Conservation (phyloP, 306 rosid species). For the Malus sieversii region DNA sequence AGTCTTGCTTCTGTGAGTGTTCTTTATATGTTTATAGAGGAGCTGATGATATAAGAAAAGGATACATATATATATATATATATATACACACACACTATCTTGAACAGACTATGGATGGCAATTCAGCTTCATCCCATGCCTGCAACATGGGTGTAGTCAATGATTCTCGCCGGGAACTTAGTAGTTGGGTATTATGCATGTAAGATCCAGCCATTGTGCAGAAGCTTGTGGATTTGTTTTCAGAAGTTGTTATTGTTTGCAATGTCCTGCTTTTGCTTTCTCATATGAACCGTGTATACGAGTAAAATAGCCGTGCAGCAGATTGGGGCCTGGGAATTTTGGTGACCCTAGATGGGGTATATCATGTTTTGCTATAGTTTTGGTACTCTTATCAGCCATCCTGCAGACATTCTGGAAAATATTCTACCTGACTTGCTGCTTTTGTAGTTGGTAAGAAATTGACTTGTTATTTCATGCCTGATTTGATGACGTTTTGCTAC, state of each 20-base stretch:
- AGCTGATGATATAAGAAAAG: background rate
- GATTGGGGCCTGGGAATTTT: slow-evolving; percentile 69
- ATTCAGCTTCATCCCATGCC: slow-evolving; percentile 23
- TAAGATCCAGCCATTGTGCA: slow-evolving; percentile 42
- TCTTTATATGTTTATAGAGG: background rate
- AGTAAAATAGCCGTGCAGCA: slow-evolving; percentile 65
- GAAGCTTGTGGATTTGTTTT: slow-evolving; percentile 58
- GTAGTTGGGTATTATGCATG: slow-evolving; percentile 27
- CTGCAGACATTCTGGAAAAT: slow-evolving; percentile 88
- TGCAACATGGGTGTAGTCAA: slow-evolving; percentile 24
- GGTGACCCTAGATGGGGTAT: slow-evolving; percentile 62
- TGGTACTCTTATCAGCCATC: slow-evolving; percentile 85
- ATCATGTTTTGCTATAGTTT: slow-evolving; percentile 56
- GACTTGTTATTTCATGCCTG: slow-evolving; percentile 41
- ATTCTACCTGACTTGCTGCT: slow-evolving; percentile 98
- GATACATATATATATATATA: background rate
- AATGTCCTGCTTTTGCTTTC: slow-evolving; percentile 45
- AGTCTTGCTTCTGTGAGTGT: background rate
- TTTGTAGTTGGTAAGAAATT: slow-evolving; percentile 89
- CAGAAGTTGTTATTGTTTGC: slow-evolving; percentile 57
- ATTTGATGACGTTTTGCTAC: slow-evolving; percentile 31
- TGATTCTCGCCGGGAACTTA: slow-evolving; percentile 24
- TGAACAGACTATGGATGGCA: slow-evolving; percentile 15
- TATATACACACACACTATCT: background rate
- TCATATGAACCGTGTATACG: slow-evolving; percentile 45